Percentiles rank a stretch among this genome's conserved stretches.
phyloP scores from a whole-genome alignment of 2,329 filamentous ascomycete species.

The Diaporthe citriasiana region DNA sequence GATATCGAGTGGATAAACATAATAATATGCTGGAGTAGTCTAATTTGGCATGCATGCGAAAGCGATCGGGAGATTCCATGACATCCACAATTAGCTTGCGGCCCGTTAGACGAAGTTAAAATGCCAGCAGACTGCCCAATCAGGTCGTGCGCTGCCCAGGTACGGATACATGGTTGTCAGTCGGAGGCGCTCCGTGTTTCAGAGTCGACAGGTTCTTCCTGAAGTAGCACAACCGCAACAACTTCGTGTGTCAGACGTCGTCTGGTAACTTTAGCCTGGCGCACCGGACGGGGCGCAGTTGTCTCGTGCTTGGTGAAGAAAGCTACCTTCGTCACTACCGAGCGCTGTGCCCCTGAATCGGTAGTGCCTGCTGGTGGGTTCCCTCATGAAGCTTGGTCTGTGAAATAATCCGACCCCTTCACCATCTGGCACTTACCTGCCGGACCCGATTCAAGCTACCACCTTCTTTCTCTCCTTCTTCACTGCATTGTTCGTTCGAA shows the following conservation, averaged over 20 bases:
- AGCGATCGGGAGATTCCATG: constrained; percentile 4
- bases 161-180: constrained; percentile 9
- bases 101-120: constrained; percentile 24
- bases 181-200: constrained; percentile 39
- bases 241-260: constrained; percentile 38
- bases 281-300: constrained; percentile 37
- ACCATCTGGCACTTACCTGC: not conserved
- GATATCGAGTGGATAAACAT: not conserved
- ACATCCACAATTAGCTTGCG: constrained; percentile 28
- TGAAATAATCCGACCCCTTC: constrained; percentile 8
- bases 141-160: not conserved
- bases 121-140: not conserved
- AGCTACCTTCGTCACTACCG: constrained; percentile 2
- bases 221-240: constrained; percentile 28
- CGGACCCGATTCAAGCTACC: not conserved
- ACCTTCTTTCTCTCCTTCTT: not conserved
- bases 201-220: constrained; percentile 31
- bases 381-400: constrained; percentile 1
- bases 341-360: not conserved
- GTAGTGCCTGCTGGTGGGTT: constrained; percentile 24
- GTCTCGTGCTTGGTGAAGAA: constrained; percentile 20
- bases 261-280: constrained; percentile 34
- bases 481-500: constrained; percentile 9
- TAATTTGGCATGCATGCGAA: constrained; percentile 11
- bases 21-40: constrained; percentile 3